A percentile compares a stretch with the other conserved stretches of the same genome.
phyloP scores from a whole-genome alignment of 1,284 basidiomycete genomes.

The Austropuccinia psidii region DNA sequence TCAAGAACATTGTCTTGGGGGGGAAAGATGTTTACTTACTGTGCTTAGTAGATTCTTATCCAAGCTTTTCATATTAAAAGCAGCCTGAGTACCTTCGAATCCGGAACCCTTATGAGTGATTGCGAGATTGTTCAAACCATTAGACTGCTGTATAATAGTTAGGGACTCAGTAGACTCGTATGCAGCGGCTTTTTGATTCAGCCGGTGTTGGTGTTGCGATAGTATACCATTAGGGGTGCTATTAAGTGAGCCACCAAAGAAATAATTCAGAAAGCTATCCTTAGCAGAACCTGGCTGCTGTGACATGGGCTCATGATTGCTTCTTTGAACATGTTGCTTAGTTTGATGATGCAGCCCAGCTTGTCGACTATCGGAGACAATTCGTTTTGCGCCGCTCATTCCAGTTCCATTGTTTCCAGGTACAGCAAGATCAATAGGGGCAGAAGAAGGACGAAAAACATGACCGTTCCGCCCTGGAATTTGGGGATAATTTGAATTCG shows the following conservation, averaged over 20 bases:
- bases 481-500: conserved; percentile 9
- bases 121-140: conserved; percentile 46
- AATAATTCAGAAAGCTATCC: conserved; percentile 89
- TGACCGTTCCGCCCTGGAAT: background rate
- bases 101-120: conserved; percentile 54
- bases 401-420: conserved; percentile 46
- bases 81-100: conserved; percentile 70
- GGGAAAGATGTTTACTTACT: conserved; percentile 34
- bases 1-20: background rate
- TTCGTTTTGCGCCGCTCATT: conserved; percentile 45
- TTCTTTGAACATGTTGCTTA: conserved; percentile 48
- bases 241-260: conserved; percentile 61
- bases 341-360: conserved; percentile 41
- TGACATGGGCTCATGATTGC: conserved; percentile 47
- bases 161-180: conserved; percentile 38
- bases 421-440: conserved; percentile 39
- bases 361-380: conserved; percentile 27
- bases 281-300: conserved; percentile 51
- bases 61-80: conserved; percentile 97
- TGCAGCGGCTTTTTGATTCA: conserved; percentile 36
- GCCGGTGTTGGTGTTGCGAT: conserved; percentile 17
- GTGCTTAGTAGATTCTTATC: conserved; percentile 63
- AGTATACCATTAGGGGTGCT: conserved; percentile 18
- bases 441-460: conserved; percentile 27
- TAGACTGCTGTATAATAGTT: conserved; percentile 49